phyloP scores from a whole-genome alignment of 495 filamentous ascomycete genomes.

The Aspergillus baeticus region DNA sequence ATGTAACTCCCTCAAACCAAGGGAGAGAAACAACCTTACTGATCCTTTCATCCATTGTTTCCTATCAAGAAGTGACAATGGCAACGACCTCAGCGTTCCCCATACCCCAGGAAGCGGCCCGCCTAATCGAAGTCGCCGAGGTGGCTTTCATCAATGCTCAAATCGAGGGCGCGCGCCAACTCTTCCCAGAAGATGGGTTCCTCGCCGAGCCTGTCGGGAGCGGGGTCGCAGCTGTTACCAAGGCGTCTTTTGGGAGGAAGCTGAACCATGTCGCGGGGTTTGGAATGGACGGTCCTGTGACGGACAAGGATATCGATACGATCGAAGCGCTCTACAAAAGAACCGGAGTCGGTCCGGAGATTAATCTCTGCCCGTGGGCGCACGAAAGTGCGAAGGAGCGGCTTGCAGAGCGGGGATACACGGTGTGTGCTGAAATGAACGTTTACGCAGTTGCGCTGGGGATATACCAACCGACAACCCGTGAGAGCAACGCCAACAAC shows the following conservation, averaged over 20 bases:
- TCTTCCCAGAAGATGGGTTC: background rate
- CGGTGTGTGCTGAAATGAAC: conserved; percentile 13
- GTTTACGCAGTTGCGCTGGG: conserved; percentile 17
- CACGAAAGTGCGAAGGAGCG: conserved; percentile 12
- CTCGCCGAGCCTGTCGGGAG: background rate
- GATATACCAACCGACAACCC: too few relatives aligned
- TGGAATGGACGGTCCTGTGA: conserved; percentile 16
- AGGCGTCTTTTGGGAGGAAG: conserved; percentile 1
- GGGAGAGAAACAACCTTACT: too few relatives aligned
- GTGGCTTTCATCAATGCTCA: background rate
- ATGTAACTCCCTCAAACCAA: too few relatives aligned
- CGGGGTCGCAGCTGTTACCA: background rate
- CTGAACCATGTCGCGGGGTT: conserved; percentile 21
- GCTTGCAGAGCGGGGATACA: conserved; percentile 13
- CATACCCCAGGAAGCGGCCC: background rate
- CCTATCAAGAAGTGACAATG: too few relatives aligned
- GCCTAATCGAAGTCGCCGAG: background rate
- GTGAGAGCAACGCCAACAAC: background rate
- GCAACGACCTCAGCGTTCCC: too few relatives aligned
- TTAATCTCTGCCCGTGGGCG: conserved; percentile 22
- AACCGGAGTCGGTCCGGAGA: conserved; percentile 12
- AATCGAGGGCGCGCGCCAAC: background rate
- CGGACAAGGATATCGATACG: conserved; percentile 5
- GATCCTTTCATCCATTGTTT: too few relatives aligned
- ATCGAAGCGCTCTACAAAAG: conserved; percentile 10